phyloP scores from a whole-genome alignment of 176 grass and related monocot genomes.

The Melocanna baccifera region DNA sequence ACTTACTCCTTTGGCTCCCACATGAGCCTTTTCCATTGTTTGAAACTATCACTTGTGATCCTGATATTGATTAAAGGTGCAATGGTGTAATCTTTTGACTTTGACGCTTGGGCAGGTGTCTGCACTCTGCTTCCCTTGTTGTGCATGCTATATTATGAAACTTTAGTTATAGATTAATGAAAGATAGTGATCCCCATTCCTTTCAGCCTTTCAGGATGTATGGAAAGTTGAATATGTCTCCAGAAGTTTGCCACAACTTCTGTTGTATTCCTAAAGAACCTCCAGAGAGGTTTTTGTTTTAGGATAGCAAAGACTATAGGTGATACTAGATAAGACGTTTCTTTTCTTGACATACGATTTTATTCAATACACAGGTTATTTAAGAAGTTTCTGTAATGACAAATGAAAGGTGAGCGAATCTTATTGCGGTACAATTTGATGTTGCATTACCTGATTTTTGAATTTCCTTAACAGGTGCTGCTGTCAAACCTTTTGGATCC shows the following conservation, averaged over 20 bases:
- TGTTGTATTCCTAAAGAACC: not conserved
- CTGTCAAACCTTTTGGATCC: slow-evolving; percentile 83
- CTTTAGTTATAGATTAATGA: not conserved
- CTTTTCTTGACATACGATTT: not conserved
- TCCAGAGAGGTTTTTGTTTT: not conserved
- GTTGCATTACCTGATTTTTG: slow-evolving; percentile 22
- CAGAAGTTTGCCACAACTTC: not conserved
- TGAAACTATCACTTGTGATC: not conserved
- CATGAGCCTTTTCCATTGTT: not conserved
- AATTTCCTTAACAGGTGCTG: slow-evolving; percentile 51
- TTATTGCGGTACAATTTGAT: slow-evolving; percentile 1
- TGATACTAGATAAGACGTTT: not conserved
- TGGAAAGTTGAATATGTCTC: not conserved
- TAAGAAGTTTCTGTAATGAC: slow-evolving; percentile 7
- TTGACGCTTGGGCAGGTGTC: not conserved
- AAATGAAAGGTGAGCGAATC: not conserved
- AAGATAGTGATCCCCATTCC: not conserved
- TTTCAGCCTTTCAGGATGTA: not conserved
- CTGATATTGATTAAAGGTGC: not conserved
- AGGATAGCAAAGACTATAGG: not conserved
- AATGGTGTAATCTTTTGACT: not conserved
- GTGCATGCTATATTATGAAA: not conserved
- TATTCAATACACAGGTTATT: slow-evolving; percentile 7
- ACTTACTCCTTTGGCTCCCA: not conserved
- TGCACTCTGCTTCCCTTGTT: slow-evolving; percentile 12